A percentile compares a stretch with the other conserved stretches of the same genome.
Evolutionary conservation across 2,329 filamentous ascomycete species (phyloP).

Genomic region (Septoria petroselini): DNA sequence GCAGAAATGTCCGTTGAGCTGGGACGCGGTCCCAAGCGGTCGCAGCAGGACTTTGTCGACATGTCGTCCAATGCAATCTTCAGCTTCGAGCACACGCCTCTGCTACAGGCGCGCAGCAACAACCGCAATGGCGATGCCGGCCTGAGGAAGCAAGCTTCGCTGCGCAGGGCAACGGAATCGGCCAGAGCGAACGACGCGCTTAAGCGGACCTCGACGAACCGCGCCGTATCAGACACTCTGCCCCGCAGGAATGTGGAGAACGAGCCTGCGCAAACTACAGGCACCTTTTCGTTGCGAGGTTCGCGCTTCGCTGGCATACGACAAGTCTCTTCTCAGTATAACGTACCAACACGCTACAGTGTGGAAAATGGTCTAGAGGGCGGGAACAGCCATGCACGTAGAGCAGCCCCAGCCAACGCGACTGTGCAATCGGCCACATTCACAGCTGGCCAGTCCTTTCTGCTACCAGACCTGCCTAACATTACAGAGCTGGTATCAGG

Average conservation of each 20-base stretch:
- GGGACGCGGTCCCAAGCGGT: slow-evolving; percentile 50
- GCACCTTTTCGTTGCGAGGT: slow-evolving; percentile 46
- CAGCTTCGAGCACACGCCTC: slow-evolving; percentile 48
- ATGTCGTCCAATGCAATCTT: slow-evolving; percentile 53
- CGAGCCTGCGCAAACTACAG: slow-evolving; percentile 46
- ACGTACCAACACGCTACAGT: slow-evolving; percentile 25
- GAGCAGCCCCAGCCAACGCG: slow-evolving; percentile 32
- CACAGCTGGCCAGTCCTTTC: slow-evolving; percentile 57
- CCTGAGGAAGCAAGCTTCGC: slow-evolving; percentile 47
- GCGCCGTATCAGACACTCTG: slow-evolving; percentile 56
- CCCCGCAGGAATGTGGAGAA: slow-evolving; percentile 53
- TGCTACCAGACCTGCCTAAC: slow-evolving; percentile 59
- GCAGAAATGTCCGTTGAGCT: slow-evolving; percentile 55
- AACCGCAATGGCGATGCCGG: slow-evolving; percentile 38
- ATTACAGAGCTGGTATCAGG: slow-evolving; percentile 61
- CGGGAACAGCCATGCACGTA: slow-evolving; percentile 26
- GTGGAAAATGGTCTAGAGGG: slow-evolving; percentile 18
- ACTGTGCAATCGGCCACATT: slow-evolving; percentile 43
- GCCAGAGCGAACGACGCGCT: slow-evolving; percentile 37
- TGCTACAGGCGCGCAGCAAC: slow-evolving; percentile 31
- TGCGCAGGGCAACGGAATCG: slow-evolving; percentile 46
- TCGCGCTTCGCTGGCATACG: slow-evolving; percentile 52
- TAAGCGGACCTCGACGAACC: slow-evolving; percentile 33
- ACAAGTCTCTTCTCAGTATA: slow-evolving; percentile 25
- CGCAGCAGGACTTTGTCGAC: slow-evolving; percentile 41